Percentiles rank a stretch among this genome's conserved stretches.
These are phyloP conservation scores for Chlorella sp. DNA, from an alignment of 139 green algal genomes.

Conservation along the genomic window DNA sequence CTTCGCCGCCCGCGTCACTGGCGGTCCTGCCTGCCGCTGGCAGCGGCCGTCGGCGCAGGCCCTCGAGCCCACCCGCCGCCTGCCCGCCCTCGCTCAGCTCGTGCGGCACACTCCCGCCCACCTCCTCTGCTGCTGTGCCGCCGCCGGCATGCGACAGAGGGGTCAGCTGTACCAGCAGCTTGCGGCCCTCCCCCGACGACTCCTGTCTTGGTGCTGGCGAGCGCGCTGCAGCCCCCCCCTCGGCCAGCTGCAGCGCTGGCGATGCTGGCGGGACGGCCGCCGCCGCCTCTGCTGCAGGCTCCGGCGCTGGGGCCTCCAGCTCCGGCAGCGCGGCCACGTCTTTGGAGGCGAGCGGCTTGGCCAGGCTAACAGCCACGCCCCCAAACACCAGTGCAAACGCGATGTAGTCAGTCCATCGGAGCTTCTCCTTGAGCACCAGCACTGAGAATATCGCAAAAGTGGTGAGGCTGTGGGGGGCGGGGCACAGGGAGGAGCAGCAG, in stretches of 20 bases:
- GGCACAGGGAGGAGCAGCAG: neutral
- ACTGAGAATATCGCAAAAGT: constrained; percentile 17
- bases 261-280: neutral
- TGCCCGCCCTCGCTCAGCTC: too few relatives aligned
- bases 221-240: neutral
- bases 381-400: constrained; percentile 13
- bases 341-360: too few relatives aligned
- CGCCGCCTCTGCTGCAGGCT: neutral
- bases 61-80: too few relatives aligned
- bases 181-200: constrained; percentile 1
- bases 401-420: constrained; percentile 9
- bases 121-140: neutral
- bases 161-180: constrained; percentile 5
- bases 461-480: constrained; percentile 6
- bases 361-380: neutral
- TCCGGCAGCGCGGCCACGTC: too few relatives aligned
- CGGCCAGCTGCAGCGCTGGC: neutral
- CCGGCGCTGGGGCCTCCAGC: neutral
- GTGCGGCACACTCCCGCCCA: too few relatives aligned
- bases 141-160: neutral
- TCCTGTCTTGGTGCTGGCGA: neutral
- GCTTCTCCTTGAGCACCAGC: constrained; percentile 20
- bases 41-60: too few relatives aligned
- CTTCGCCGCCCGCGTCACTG: too few relatives aligned
- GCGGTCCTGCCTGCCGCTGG: too few relatives aligned